Evolutionary conservation across 78 protist genomes (phyloP), one percentile per base, ranked within the genome.

Genomic region (Emiliania huxleyi): DNA sequence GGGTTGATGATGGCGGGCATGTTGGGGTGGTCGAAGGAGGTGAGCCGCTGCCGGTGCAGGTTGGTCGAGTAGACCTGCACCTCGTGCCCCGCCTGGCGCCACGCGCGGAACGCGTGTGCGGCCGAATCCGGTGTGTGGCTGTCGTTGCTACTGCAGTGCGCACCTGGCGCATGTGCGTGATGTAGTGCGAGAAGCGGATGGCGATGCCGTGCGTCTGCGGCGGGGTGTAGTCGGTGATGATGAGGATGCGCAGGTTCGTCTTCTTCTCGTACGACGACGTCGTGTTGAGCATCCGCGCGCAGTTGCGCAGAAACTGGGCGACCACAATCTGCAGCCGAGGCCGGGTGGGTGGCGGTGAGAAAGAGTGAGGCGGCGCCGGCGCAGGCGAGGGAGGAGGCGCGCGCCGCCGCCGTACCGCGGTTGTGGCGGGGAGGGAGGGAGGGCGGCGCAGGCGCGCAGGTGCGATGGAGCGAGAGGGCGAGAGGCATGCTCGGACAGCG

Each of bases 171-270:
- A 90, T 90, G 81, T 40, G 33, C 18, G 6, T 25, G 49, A 90
- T 37, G 79, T 90, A 90, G 38, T 56, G 62, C 79, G 5, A 81
- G 45, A 90, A 90, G n/a, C 92, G 71, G n/a, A 90, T 37, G 18
- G 92, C 92, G 43, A 90, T 90, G 81, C 92, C 92, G 79, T 90
- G 92, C 44, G 92, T 90, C 79, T 90, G 92, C 29, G 92, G 92
- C 55, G 92, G 92, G 22, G 45, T 37, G 79, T 90, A 90, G 48
- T 90, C 92, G 40, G 92, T 90, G 26, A 90, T 33, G 38, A 90
- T 90, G 21, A 90, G 92, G 49, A 90, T 56, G 25, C 92, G 62
- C 38, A 38, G 38, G 79, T 90, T 90, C 29, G 45, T 40, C 62
- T 90, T 90, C 44, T 1, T 2, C 79, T 90, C 45, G 45, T 40